Percentiles rank a stretch among this genome's conserved stretches.
Evolutionary conservation across 2,329 filamentous ascomycete species (phyloP).

Genomic region (Botrytis porri): DNA sequence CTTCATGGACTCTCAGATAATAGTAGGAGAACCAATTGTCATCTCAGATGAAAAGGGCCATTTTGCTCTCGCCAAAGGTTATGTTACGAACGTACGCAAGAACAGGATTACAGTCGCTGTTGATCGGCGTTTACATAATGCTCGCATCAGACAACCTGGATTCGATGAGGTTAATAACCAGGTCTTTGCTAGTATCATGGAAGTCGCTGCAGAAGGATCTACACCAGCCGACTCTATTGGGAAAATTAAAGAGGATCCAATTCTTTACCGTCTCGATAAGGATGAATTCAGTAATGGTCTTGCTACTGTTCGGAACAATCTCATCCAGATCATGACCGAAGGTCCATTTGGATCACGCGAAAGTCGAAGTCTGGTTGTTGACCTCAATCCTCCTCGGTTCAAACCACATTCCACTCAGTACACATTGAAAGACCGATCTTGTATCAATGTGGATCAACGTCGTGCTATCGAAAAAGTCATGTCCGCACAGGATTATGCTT

Average conservation of each 20-base stretch:
- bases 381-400: slow-evolving; percentile 71
- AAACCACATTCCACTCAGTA: slow-evolving; percentile 63
- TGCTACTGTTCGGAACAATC: slow-evolving; percentile 89
- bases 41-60: slow-evolving; percentile 93
- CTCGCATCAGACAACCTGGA: slow-evolving; percentile 68
- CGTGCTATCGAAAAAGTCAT: slow-evolving; percentile 91
- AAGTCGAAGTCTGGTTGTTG: slow-evolving; percentile 77
- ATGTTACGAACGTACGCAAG: slow-evolving; percentile 73
- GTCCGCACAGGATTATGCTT: slow-evolving; percentile 88
- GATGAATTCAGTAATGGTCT: slow-evolving; percentile 99
- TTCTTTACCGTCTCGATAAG: slow-evolving; percentile 86
- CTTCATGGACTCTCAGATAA: slow-evolving; percentile 87
- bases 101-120: slow-evolving; percentile 82
- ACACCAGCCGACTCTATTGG: slow-evolving; percentile 50
- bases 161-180: slow-evolving; percentile 80
- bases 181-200: slow-evolving; percentile 88
- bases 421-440: slow-evolving; percentile 57
- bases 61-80: slow-evolving; percentile 91
- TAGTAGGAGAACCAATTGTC: slow-evolving; percentile 87
- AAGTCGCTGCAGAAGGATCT: slow-evolving; percentile 61
- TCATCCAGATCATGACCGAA: slow-evolving; percentile 88
- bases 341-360: slow-evolving; percentile 66
- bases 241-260: slow-evolving; percentile 51
- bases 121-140: slow-evolving; percentile 84
- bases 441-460: slow-evolving; percentile 83